Evolutionary conservation across 1,284 basidiomycete species (phyloP), one percentile per base, ranked within the genome.

Genomic region (Trametes sp.): DNA sequence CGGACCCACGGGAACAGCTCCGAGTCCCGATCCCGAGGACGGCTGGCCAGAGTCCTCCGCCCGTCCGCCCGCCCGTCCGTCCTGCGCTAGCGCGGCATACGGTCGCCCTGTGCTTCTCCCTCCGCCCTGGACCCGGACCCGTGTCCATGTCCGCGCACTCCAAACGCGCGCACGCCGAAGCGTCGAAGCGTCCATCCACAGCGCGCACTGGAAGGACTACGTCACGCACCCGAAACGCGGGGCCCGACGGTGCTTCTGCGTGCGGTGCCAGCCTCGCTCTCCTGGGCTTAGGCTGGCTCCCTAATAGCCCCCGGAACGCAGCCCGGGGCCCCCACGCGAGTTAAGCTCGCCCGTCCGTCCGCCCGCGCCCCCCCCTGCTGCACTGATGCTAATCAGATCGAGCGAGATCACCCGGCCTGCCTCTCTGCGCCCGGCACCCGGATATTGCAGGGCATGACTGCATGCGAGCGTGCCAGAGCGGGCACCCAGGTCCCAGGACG

Each of bases 301-400:
- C 28, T 13, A n/a, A 16, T 23, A 1, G 8, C 54, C 33, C 36
- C 54, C 23, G 44, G 46, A 57, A 60, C 53, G 45, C 41, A 36
- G 58, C 31, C 46, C 38, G 24, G 28, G 29, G 33, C 57, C 51
- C 53, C 69, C 70, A 73, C 72, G 69, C 70, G 72, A 73, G 57
- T 72, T 73, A 70, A 66, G 61, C 72, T 73, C 69, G 58, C n/a
- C n/a, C n/a, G n/a, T n/a, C n/a, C n/a, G n/a, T n/a, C n/a, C n/a
- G n/a, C n/a, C n/a, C n/a, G n/a, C n/a, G n/a, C n/a, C n/a, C n/a
- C n/a, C n/a, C n/a, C n/a, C n/a, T n/a, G n/a, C n/a, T n/a, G n/a
- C n/a, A n/a, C 65, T 70, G 68, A 63, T 67, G 64, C 62, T 68
- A 72, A 73, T 73, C 72, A 71, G 70, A 73, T 72, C 68, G 66